Evolutionary conservation across 2,329 filamentous ascomycete genomes (phyloP), one percentile per base, ranked within the genome.

Genomic region (Phyllosticta capitalensis): DNA sequence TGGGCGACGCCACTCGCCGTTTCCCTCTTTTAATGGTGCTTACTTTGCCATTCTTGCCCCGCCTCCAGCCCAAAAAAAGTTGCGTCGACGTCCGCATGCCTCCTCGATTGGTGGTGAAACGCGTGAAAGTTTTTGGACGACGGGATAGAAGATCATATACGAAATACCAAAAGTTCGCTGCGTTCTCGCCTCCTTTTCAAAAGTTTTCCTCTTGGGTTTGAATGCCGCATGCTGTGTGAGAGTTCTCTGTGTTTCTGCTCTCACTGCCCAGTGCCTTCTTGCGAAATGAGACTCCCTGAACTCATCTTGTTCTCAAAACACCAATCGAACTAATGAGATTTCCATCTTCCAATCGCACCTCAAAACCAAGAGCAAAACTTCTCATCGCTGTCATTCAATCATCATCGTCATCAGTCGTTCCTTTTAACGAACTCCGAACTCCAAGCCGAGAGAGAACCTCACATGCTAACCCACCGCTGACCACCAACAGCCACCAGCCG

Each of bases 401-500:
- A 12, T 38, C 30, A 12, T 38, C 3, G 17, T 38, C 30, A 38
- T 38, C 30, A 38, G 30, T 38, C 9, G 30, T 38, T 38, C 30
- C 5, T 14, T 10, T 14, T 17, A 38, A 38, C 10, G 10, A 17
- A n/a, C n/a, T n/a, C n/a, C n/a, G n/a, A n/a, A n/a, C n/a, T n/a
- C n/a, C n/a, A n/a, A n/a, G n/a, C n/a, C n/a, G n/a, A n/a, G n/a
- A n/a, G n/a, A n/a, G n/a, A 61, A 52, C n/a, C 30, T 38, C 30
- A 38, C 30, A 38, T 38, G 30, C 30, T 38, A 10, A 38, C 88
- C 90, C 89, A 94, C 78, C 90, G 90, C 79, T 94, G 89, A 14
- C 81, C 81, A 1, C 88, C 88, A 74, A 92, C 88, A 1, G 87
- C 83, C 60, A 91, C 75, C 59, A 92, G 69, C 17, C 89, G 82